Percentiles rank a stretch among this genome's conserved stretches.
Conservation (phyloP, 1,284 basidiomycete species). For the Somion occarium region DNA sequence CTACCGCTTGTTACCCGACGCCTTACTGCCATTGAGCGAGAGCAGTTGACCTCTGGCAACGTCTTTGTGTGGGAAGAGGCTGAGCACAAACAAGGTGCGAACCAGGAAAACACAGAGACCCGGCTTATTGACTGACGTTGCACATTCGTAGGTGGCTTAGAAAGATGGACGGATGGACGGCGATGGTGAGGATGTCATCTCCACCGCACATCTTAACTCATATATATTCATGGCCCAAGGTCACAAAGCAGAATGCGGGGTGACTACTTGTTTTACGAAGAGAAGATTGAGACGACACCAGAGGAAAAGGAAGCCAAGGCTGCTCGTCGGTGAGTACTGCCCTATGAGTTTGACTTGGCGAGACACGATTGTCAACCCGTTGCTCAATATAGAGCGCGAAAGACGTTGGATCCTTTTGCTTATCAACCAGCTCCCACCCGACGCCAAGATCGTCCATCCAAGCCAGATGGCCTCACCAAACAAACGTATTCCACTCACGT, state of each 20-base stretch:
- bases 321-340: conserved; percentile 48
- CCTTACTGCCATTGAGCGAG: conserved; percentile 60
- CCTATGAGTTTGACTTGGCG: conserved; percentile 6
- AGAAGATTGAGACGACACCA: conserved; percentile 71
- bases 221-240: conserved; percentile 41
- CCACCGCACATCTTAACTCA: conserved; percentile 5
- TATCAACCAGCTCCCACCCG: conserved; percentile 51
- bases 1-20: conserved; percentile 68
- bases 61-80: conserved; percentile 83
- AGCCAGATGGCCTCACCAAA: conserved; percentile 71
- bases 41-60: conserved; percentile 63
- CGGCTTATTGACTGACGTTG: conserved; percentile 10
- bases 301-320: conserved; percentile 73
- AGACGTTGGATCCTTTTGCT: conserved; percentile 56
- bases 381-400: conserved; percentile 42
- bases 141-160: conserved; percentile 45
- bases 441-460: conserved; percentile 67
- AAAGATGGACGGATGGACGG: conserved; percentile 75
- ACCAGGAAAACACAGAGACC: not conserved
- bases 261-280: conserved; percentile 75
- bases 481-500: conserved; percentile 76
- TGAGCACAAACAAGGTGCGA: conserved; percentile 51
- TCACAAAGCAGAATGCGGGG: conserved; percentile 79
- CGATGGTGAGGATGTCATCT: conserved; percentile 52
- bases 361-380: conserved; percentile 7